A percentile compares a stretch with the other conserved stretches of the same genome.
phyloP scores from a whole-genome alignment of 2,329 filamentous ascomycete species.

The Alternaria sp. region DNA sequence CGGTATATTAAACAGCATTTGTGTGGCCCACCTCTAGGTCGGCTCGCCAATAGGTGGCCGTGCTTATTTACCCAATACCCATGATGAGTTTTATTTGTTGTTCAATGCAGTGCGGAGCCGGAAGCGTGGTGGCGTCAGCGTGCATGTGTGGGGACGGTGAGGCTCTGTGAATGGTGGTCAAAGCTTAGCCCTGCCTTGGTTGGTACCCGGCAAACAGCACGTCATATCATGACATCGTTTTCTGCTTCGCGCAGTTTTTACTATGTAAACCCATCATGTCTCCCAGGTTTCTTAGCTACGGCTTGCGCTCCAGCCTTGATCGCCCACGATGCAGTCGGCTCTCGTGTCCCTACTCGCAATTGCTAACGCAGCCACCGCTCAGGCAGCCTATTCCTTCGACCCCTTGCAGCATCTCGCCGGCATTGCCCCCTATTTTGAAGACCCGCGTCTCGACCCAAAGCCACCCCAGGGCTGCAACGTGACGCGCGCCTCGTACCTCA shows the following conservation, averaged over 20 bases:
- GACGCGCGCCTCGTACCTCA: slow-evolving; percentile 59
- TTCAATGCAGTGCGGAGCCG: slow-evolving; percentile 1
- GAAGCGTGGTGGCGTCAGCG: not conserved
- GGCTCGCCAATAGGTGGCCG: not conserved
- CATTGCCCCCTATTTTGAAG: slow-evolving; percentile 61
- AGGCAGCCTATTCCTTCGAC: slow-evolving; percentile 54
- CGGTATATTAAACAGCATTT: no score
- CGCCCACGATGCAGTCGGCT: slow-evolving; percentile 28
- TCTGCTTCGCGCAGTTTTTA: slow-evolving; percentile 10
- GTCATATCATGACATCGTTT: slow-evolving; percentile 29
- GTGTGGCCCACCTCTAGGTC: no score
- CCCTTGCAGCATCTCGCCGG: slow-evolving; percentile 61
- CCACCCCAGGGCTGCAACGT: slow-evolving; percentile 62
- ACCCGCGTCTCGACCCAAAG: slow-evolving; percentile 57
- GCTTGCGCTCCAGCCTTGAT: slow-evolving; percentile 13
- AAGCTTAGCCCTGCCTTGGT: slow-evolving; percentile 27
- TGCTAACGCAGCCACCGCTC: slow-evolving; percentile 38
- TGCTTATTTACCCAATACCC: slow-evolving; percentile 2
- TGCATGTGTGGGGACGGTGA: slow-evolving; percentile 7
- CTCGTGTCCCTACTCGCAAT: slow-evolving; percentile 37
- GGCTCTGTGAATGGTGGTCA: slow-evolving; percentile 6
- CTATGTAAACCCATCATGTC: not conserved
- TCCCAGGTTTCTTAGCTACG: slow-evolving; percentile 17
- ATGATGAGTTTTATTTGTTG: not conserved
- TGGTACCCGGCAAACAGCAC: slow-evolving; percentile 25